Percentiles rank a stretch among this genome's conserved stretches.
Conservation (phyloP, 768 basidiomycete species). For the Lyophyllum semitale region DNA sequence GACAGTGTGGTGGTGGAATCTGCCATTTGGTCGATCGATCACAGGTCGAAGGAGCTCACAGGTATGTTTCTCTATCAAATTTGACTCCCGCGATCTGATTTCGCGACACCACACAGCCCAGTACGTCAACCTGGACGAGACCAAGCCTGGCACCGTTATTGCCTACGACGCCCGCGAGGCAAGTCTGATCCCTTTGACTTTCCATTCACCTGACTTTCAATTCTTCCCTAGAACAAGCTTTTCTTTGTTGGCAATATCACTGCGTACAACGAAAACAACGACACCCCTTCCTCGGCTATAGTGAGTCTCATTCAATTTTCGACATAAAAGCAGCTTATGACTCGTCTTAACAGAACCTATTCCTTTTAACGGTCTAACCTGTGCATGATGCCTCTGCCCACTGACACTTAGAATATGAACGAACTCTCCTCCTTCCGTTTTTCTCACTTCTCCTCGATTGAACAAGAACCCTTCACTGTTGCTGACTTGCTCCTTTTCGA, state of each 20-base stretch:
- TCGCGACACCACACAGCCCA: conserved; percentile 32
- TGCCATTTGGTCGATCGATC: conserved; percentile 47
- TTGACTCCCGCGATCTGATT: not conserved
- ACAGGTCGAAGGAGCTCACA: conserved; percentile 36
- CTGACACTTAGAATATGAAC: not conserved
- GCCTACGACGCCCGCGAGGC: conserved; percentile 38
- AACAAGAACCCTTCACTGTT: not conserved
- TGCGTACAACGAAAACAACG: conserved; percentile 37
- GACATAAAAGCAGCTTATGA: not conserved
- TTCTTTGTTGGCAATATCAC: conserved; percentile 46
- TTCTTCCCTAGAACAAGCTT: conserved; percentile 31
- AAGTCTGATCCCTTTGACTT: conserved; percentile 1
- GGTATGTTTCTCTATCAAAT: conserved; percentile 27
- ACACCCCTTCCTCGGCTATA: conserved; percentile 30
- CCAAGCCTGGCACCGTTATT: conserved; percentile 35
- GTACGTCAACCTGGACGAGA: conserved; percentile 47
- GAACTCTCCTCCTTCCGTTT: not conserved
- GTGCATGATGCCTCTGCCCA: not conserved
- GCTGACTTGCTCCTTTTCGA: not conserved
- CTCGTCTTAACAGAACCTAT: conserved; percentile 15
- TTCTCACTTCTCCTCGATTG: not conserved
- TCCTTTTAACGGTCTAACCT: conserved; percentile 10
- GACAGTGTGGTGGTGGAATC: conserved; percentile 36
- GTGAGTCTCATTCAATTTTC: conserved; percentile 27
- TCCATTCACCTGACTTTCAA: not conserved